phyloP scores from a whole-genome alignment of 768 basidiomycete species.

The Macrolepiota dolichaula region DNA sequence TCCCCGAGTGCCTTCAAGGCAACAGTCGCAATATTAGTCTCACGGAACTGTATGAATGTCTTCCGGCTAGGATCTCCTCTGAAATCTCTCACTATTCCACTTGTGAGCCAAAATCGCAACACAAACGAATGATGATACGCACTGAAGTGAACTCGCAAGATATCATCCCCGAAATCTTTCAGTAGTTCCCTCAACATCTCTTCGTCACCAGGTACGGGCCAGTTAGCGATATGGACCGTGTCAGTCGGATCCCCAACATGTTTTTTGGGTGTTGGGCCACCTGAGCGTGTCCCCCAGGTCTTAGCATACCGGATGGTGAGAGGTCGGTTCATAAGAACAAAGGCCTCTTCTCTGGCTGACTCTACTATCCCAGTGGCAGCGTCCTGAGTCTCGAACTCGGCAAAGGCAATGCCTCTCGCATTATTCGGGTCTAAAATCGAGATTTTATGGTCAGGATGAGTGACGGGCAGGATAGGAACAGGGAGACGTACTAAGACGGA shows the following conservation, averaged over 20 bases:
- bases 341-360: constrained; percentile 37
- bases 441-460: background rate
- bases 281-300: background rate
- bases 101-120: background rate
- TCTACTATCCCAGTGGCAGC: constrained; percentile 35
- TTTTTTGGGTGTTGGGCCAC: background rate
- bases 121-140: constrained; percentile 13
- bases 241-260: constrained; percentile 17
- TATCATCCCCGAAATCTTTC: constrained; percentile 24
- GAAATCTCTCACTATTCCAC: constrained; percentile 28
- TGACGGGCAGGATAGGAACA: background rate
- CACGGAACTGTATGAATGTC: constrained; percentile 54
- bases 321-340: constrained; percentile 46
- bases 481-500: constrained; percentile 35
- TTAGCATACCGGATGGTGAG: constrained; percentile 38
- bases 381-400: constrained; percentile 35
- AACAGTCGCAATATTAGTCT: constrained; percentile 40
- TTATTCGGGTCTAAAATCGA: constrained; percentile 25
- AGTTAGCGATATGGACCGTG: constrained; percentile 30
- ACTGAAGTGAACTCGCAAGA: constrained; percentile 28
- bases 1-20: constrained; percentile 43
- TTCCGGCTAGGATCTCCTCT: constrained; percentile 24
- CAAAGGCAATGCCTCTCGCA: constrained; percentile 41
- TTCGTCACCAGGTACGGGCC: constrained; percentile 18
- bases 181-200: constrained; percentile 20